Base-by-base conservation (phyloP, 768 basidiomycete species). In the Tricholoma hemisulphureum region DNA sequence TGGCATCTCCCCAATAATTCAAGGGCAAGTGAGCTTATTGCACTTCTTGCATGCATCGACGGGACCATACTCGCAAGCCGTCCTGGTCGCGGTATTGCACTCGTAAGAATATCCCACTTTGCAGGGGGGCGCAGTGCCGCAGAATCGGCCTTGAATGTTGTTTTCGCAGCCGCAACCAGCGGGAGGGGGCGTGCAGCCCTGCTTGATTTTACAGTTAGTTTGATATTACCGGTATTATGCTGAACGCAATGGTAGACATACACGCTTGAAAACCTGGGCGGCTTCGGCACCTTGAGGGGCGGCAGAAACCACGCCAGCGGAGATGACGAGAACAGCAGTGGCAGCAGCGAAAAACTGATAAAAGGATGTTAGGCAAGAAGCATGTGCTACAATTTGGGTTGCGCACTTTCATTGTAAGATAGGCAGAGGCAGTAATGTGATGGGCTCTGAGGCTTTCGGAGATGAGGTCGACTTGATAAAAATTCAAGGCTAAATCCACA, bases 81-180 rank as follows among this genome's bases (percentile, higher is more conserved):
- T 49, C n/a, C 62, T 60, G 51, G 45, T 55, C 20, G 28, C 50
- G 11, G 26, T 18, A 49, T 52, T 59, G 55, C 65, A 66, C 51
- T 64, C 50, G 39, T 62, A 66, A 14, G 60, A 63, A 23, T 66
- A 57, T 6, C 58, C 63, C 53, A 57, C 59, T 35, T 50, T 26
- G 49, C 65, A 66, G 45, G 20, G 63, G 59, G 56, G 61, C 61
- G 56, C 48, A 24, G 55, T 59, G 24, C 63, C 65, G 11, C 65
- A 67, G 52, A 64, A 64, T 21, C 49, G 29, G 4, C 65, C 65
- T 29, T 48, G 46, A n/a, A 61, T 26, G 18, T 24, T 24, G 32
- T 58, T 57, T n/a, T n/a, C n/a, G 55, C 61, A 57, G 41, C 20
- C 23, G 26, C 61, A 58, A n/a, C 50, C 56, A 16, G 59, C 58